phyloP scores from a whole-genome alignment of 2,329 filamentous ascomycete genomes.

The Xylariaceae sp. region DNA sequence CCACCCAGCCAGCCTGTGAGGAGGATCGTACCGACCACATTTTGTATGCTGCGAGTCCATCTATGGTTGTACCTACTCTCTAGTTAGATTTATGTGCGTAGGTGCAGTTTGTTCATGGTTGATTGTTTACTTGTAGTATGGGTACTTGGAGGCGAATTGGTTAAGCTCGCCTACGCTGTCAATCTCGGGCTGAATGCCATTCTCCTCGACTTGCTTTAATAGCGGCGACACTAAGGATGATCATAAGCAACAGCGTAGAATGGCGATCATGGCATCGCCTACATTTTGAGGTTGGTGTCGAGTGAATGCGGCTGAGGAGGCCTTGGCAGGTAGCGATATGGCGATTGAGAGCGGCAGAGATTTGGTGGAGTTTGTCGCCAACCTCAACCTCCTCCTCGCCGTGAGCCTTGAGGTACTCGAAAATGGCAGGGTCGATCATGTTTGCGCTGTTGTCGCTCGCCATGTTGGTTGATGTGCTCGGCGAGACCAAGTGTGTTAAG shows the following conservation, averaged over 20 bases:
- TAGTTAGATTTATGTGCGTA: slow-evolving; percentile 4
- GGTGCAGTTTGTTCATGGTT: not conserved
- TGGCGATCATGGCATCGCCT: slow-evolving; percentile 31
- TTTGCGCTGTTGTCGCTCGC: slow-evolving; percentile 39
- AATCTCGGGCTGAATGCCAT: slow-evolving; percentile 74
- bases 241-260: slow-evolving; percentile 13
- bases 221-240: slow-evolving; percentile 65
- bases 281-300: slow-evolving; percentile 71
- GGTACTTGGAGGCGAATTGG: slow-evolving; percentile 78
- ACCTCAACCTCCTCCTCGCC: slow-evolving; percentile 87
- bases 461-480: slow-evolving; percentile 29
- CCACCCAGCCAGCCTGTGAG: slow-evolving; percentile 80
- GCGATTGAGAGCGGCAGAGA: slow-evolving; percentile 82
- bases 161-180: slow-evolving; percentile 73
- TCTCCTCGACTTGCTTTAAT: slow-evolving; percentile 70
- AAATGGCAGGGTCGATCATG: slow-evolving; percentile 82
- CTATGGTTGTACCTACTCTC: slow-evolving; percentile 72
- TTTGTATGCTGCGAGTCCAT: slow-evolving; percentile 86
- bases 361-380: slow-evolving; percentile 81
- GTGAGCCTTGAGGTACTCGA: slow-evolving; percentile 84
- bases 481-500: not conserved
- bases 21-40: slow-evolving; percentile 67
- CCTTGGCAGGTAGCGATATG: slow-evolving; percentile 83
- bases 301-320: slow-evolving; percentile 86
- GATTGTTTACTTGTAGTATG: slow-evolving; percentile 89